Base-by-base conservation (phyloP, 129 eudicot genomes). In the Solidago caesia region DNA sequence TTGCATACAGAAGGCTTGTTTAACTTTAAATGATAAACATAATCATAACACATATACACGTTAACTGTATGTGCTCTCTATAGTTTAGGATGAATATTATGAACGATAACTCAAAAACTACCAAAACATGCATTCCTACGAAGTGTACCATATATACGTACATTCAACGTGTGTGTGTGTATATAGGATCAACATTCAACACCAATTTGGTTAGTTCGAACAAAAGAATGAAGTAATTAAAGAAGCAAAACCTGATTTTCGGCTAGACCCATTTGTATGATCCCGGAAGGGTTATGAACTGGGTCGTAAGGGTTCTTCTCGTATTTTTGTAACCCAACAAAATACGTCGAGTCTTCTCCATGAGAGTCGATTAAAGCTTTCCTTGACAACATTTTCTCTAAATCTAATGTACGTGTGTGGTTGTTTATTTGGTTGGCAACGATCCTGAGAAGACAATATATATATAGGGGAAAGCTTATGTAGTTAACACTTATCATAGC, bases 261-360 rank as follows among this genome's bases (percentile, higher is more conserved):
- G 9, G 96, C 93, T 4, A 90, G 84, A 5, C 92, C 96, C 96
- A 90, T 85, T 71, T 90, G 96, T 81, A 90, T 87, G 67, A 90
- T 84, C 60, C 96, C 96, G 5, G 79, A 71, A 10, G 91, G 91
- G 75, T 90, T 87, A 6, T 29, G 74, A 52, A 79, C 33, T 8
- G 80, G 79, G 67, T 84, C 65, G 14, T 79, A 84, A 2, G 89
- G 87, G 68, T 90, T 87, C 43, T 82, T 87, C 81, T 85, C 83
- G 52, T 85, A 87, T 65, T 77, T 88, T 64, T 90, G 75, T 88
- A 87, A 84, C 49, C 96, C 96, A 15, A 68, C 62, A 59, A 90
- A 90, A 84, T 87, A 90, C 11, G 84, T 77, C 41, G 96, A 90
- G 68, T 85, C 80, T 82, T 90, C 84, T 11, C 89, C 96, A 44